Evolutionary conservation across 2,329 filamentous ascomycete genomes (phyloP).

Genomic region (Exophiala phaeomuriformis): DNA sequence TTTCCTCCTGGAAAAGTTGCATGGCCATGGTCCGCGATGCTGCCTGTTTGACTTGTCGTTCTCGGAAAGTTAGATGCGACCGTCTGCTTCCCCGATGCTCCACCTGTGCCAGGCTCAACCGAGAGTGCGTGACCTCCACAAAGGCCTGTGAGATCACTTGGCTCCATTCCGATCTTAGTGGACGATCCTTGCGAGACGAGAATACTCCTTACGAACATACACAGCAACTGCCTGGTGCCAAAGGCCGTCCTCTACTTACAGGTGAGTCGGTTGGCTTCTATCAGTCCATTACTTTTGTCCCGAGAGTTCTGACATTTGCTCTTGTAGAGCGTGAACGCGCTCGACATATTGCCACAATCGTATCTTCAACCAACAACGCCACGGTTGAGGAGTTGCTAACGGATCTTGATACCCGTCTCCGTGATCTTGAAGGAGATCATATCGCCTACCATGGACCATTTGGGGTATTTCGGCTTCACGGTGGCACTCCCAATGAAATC

Average conservation of each 20-base stretch:
- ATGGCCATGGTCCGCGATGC: not conserved
- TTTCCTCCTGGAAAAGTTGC: not conserved
- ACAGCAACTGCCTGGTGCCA: not conserved
- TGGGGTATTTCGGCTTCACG: not conserved
- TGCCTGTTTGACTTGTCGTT: not conserved
- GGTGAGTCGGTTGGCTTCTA: not conserved
- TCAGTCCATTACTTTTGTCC: not conserved
- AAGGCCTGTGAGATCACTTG: not conserved
- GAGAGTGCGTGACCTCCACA: not conserved
- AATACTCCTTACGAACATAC: not conserved
- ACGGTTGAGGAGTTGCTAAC: slow-evolving; percentile 1
- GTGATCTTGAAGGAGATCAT: not conserved
- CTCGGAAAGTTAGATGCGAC: not conserved
- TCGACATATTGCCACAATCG: not conserved
- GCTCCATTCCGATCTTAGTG: not conserved
- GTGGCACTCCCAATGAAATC: not conserved
- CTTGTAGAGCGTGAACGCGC: not conserved
- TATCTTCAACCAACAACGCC: not conserved
- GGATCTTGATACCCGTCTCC: not conserved
- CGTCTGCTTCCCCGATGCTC: not conserved
- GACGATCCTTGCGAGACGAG: not conserved
- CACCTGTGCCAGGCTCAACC: not conserved
- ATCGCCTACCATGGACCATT: not conserved
- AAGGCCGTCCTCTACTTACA: not conserved
- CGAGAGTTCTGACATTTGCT: not conserved